Percentiles rank a stretch among this genome's conserved stretches.
These are phyloP conservation scores for Bipolaris oryzae DNA, from an alignment of 2,329 filamentous ascomycete genomes.

Conservation along the genomic window DNA sequence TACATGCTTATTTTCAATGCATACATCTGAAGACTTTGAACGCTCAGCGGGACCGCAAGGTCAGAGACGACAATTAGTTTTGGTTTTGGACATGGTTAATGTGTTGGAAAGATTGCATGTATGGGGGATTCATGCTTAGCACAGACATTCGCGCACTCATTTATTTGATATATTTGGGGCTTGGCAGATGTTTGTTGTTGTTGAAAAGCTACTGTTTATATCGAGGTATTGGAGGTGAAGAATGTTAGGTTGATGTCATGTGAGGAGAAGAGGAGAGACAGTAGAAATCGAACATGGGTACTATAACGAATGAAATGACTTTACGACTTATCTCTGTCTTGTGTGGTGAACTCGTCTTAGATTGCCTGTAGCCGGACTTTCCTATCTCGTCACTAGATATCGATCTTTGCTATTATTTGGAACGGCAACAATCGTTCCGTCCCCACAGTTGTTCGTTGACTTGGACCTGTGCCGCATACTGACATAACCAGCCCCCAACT, in stretches of 20 bases:
- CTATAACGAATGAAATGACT: slow-evolving; percentile 14
- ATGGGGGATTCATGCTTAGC: neutral
- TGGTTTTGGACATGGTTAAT: slow-evolving; percentile 15
- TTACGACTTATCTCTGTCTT: neutral
- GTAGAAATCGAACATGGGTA: slow-evolving; percentile 9
- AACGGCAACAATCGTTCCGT: neutral
- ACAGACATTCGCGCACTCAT: slow-evolving; percentile 8
- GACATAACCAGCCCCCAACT: neutral
- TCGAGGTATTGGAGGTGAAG: neutral
- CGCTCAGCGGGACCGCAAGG: slow-evolving; percentile 29
- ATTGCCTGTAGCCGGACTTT: neutral
- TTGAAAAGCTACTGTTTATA: slow-evolving; percentile 17
- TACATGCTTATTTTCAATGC: slow-evolving; percentile 18
- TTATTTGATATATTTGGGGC: slow-evolving; percentile 6
- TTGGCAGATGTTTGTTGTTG: slow-evolving; percentile 6
- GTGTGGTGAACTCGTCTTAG: neutral
- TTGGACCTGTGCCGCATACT: neutral
- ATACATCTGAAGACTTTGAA: slow-evolving; percentile 27
- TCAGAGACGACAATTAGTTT: slow-evolving; percentile 15
- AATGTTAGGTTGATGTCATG: neutral
- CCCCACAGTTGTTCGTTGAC: neutral
- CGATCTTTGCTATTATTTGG: neutral
- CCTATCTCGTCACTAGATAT: neutral
- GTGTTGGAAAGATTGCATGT: slow-evolving; percentile 7
- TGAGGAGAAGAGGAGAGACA: neutral